A percentile compares a stretch with the other conserved stretches of the same genome.
Conservation (phyloP, 2,329 filamentous ascomycete species). For the Aureobasidium uvarum region DNA sequence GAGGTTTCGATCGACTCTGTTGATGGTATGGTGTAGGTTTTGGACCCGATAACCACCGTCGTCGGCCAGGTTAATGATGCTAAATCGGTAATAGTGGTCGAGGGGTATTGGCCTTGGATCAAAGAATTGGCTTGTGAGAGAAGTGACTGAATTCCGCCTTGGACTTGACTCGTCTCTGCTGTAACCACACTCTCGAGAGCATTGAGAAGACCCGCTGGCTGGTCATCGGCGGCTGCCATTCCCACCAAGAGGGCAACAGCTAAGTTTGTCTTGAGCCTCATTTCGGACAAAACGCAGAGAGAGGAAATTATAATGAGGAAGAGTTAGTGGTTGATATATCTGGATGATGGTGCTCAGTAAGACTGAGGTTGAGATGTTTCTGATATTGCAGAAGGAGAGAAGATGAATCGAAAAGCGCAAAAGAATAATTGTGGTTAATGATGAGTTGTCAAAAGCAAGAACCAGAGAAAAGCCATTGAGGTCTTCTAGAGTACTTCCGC, state of each 20-base stretch:
- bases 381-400: not conserved
- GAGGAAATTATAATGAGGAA: not conserved
- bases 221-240: conserved; percentile 4
- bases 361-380: not conserved
- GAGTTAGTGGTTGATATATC: not conserved
- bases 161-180: conserved; percentile 1
- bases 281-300: not conserved
- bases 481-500: not conserved
- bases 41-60: conserved; percentile 29
- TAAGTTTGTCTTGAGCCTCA: not conserved
- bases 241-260: not conserved
- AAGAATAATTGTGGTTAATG: not conserved
- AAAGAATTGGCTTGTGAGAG: conserved; percentile 28
- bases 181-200: not conserved
- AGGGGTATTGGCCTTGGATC: conserved; percentile 27
- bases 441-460: conserved; percentile 3
- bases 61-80: conserved; percentile 29
- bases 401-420: not conserved
- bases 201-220: conserved; percentile 7
- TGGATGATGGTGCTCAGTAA: not conserved
- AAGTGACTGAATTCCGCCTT: conserved; percentile 20
- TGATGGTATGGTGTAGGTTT: conserved; percentile 28
- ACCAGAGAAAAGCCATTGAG: not conserved
- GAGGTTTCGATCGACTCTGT: not conserved
- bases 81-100: conserved; percentile 27